These are phyloP conservation scores for Volvox carteri DNA, from an alignment of 163 green algal genomes.

Conservation along the genomic window DNA sequence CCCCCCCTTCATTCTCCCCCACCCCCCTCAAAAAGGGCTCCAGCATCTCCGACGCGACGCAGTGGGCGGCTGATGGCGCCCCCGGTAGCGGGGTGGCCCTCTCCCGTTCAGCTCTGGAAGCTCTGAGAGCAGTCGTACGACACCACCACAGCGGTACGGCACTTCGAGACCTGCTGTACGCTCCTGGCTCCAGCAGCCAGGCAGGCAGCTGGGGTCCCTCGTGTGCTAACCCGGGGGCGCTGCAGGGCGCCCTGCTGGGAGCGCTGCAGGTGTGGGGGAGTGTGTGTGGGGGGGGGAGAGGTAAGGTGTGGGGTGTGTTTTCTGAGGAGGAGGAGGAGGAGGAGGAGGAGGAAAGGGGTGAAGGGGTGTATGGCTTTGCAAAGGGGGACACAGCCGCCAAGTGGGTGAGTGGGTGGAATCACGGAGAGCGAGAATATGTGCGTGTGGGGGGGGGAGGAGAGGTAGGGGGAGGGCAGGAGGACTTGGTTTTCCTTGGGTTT, in stretches of 20 bases:
- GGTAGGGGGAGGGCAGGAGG: no score
- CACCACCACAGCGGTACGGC: background rate
- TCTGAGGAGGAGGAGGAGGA: background rate
- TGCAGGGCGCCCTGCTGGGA: constrained; percentile 56
- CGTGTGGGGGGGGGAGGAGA: background rate
- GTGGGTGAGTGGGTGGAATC: no score
- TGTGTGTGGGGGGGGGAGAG: background rate
- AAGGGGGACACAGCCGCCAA: background rate
- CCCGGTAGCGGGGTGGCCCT: background rate
- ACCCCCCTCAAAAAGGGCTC: background rate
- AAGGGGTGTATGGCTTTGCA: background rate
- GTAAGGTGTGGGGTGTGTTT: background rate
- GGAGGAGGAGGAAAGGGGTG: no score
- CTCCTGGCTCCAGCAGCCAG: background rate
- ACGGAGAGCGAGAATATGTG: background rate
- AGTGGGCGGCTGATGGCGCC: constrained; percentile 15
- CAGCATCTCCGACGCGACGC: constrained; percentile 6
- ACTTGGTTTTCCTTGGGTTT: no score
- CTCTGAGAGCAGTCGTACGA: background rate
- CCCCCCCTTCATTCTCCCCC: background rate
- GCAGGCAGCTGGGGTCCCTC: constrained; percentile 36
- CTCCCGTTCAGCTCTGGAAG: background rate
- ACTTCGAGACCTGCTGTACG: constrained; percentile 24
- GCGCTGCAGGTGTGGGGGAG: constrained; percentile 21
- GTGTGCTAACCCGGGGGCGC: constrained; percentile 62